A percentile compares a stretch with the other conserved stretches of the same genome.
Evolutionary conservation across 257 asterid genomes (phyloP).

Genomic region (Plectranthus barbatus): DNA sequence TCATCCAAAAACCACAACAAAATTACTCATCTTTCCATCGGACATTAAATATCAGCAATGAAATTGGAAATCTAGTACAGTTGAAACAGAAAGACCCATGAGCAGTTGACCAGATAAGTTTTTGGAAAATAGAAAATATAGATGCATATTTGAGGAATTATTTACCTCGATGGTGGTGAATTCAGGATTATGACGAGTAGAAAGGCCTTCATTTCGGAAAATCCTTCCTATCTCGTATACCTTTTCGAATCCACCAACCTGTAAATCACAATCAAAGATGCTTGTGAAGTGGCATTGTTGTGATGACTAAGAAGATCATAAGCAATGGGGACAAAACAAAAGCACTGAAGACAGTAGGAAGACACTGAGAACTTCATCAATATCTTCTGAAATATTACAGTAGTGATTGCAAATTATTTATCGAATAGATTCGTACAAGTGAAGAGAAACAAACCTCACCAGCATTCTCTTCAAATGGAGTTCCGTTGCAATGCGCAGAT

Average conservation of each 20-base stretch:
- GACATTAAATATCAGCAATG: neutral
- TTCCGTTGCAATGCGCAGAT: slow-evolving; percentile 95
- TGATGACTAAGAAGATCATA: neutral
- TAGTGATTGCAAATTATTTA: too few relatives aligned
- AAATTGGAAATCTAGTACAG: neutral
- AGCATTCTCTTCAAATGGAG: slow-evolving; percentile 98
- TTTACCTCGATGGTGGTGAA: slow-evolving; percentile 97
- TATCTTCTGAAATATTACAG: neutral
- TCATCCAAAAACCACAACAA: slow-evolving; percentile 8
- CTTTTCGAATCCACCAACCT: slow-evolving; percentile 98
- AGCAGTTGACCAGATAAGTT: neutral
- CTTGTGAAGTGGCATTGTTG: neutral
- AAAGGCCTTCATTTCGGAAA: slow-evolving; percentile 94
- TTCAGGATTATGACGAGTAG: slow-evolving; percentile 99
- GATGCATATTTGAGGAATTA: slow-evolving; percentile 3
- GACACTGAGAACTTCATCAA: neutral
- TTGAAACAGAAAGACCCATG: neutral
- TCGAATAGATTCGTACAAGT: neutral
- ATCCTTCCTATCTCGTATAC: slow-evolving; percentile 96
- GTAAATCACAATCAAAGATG: slow-evolving; percentile 14
- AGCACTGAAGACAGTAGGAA: neutral
- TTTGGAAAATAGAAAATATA: neutral
- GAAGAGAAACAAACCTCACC: slow-evolving; percentile 34
- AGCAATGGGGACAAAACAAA: neutral
- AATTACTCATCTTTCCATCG: neutral